Evolutionary conservation across 164 flowering plant genomes (phyloP).

Genomic region (Stephania japonica): DNA sequence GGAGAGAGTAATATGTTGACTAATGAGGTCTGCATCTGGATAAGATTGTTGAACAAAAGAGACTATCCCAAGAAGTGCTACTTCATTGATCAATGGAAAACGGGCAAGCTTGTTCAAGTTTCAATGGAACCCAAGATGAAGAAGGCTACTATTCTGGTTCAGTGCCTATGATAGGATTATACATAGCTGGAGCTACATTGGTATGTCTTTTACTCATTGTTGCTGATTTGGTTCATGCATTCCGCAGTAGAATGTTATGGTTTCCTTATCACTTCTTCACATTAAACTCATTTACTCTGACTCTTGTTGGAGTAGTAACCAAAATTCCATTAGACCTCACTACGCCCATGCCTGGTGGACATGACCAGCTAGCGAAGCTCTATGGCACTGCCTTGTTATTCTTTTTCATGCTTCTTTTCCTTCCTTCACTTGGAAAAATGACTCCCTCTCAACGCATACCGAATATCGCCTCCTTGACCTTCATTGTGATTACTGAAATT

Average conservation of each 20-base stretch:
- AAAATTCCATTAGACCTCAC: background rate
- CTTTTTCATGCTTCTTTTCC: background rate
- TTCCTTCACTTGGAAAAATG: background rate
- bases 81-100: too few species aligned
- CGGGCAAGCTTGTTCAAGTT: too few species aligned
- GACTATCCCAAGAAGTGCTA: too few species aligned
- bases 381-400: background rate
- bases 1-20: too few species aligned
- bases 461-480: background rate
- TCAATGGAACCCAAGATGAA: too few species aligned
- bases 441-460: background rate
- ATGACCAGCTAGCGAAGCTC: constrained; percentile 1
- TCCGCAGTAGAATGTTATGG: background rate
- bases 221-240: background rate
- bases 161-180: too few species aligned
- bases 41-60: too few species aligned
- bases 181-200: background rate
- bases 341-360: background rate
- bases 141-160: too few species aligned
- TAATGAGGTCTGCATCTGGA: too few species aligned
- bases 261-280: constrained; percentile 1
- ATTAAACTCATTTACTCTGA: constrained; percentile 1
- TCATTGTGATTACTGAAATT: background rate
- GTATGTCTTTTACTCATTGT: background rate
- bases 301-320: background rate